Evolutionary conservation across 257 asterid genomes (phyloP).

Genomic region (Vinca minor): DNA sequence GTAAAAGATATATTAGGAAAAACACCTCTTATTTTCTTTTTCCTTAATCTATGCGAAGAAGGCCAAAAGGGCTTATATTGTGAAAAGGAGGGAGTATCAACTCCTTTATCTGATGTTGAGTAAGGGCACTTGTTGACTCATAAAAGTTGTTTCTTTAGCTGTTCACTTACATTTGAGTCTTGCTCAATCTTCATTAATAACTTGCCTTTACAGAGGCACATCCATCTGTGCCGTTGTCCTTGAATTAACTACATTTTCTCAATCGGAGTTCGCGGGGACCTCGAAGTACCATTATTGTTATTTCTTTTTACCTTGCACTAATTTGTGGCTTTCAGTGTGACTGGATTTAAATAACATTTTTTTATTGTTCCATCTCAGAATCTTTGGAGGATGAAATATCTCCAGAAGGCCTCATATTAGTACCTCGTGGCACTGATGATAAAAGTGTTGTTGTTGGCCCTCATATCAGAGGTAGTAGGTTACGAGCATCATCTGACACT

Average conservation of each 20-base stretch:
- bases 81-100: too few relatives aligned
- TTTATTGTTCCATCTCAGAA: constrained; percentile 33
- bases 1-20: too few relatives aligned
- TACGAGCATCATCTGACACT: constrained; percentile 74
- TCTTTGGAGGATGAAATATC: constrained; percentile 80
- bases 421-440: constrained; percentile 66
- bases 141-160: background rate
- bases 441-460: constrained; percentile 64
- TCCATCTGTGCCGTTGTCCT: too few relatives aligned
- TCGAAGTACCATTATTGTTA: background rate
- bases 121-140: too few relatives aligned
- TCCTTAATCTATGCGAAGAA: too few relatives aligned
- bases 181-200: background rate
- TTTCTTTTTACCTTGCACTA: background rate
- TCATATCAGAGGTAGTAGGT: constrained; percentile 84
- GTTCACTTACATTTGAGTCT: background rate
- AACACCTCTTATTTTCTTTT: too few relatives aligned
- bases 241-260: constrained; percentile 1
- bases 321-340: background rate
- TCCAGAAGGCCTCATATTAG: constrained; percentile 90
- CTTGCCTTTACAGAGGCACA: background rate
- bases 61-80: too few relatives aligned
- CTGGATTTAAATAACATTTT: constrained; percentile 4
- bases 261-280: background rate
- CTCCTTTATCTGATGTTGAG: too few relatives aligned